Percentiles rank a stretch among this genome's conserved stretches.
These are phyloP conservation scores for Colletotrichum noveboracense DNA, from an alignment of 2,329 filamentous ascomycete species.

Conservation along the genomic window DNA sequence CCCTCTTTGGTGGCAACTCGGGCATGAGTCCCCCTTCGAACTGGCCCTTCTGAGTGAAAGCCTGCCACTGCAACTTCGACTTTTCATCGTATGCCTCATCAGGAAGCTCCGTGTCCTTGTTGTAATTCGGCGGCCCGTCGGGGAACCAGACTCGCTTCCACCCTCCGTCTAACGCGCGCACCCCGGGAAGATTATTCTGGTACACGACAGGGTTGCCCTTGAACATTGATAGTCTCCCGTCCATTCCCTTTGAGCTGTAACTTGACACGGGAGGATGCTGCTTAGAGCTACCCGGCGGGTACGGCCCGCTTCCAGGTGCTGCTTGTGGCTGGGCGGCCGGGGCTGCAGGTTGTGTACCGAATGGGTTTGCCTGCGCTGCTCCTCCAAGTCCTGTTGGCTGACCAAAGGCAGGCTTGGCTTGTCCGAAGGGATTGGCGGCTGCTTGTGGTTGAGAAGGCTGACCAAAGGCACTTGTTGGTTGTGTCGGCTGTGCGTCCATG, in stretches of 20 bases:
- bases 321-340: constrained; percentile 13
- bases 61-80: constrained; percentile 67
- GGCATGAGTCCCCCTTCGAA: constrained; percentile 79
- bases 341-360: constrained; percentile 23
- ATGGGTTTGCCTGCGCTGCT: constrained; percentile 26
- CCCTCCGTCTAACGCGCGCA: constrained; percentile 56
- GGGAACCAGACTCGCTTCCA: constrained; percentile 77
- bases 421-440: constrained; percentile 34
- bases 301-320: constrained; percentile 38
- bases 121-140: constrained; percentile 68
- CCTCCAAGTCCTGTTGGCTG: constrained; percentile 20
- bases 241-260: constrained; percentile 47
- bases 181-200: constrained; percentile 52
- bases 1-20: constrained; percentile 76
- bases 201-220: constrained; percentile 70
- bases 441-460: constrained; percentile 23
- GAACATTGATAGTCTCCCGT: constrained; percentile 59
- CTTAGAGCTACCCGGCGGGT: constrained; percentile 47
- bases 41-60: constrained; percentile 66
- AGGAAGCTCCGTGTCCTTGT: constrained; percentile 66
- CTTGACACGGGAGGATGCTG: constrained; percentile 49
- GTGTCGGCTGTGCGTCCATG: constrained; percentile 10
- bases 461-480: constrained; percentile 33
- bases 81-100: constrained; percentile 63
- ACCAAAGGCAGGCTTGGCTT: constrained; percentile 32